Evolutionary conservation across 768 basidiomycete species (phyloP).

Genomic region (Trametes cingulata): DNA sequence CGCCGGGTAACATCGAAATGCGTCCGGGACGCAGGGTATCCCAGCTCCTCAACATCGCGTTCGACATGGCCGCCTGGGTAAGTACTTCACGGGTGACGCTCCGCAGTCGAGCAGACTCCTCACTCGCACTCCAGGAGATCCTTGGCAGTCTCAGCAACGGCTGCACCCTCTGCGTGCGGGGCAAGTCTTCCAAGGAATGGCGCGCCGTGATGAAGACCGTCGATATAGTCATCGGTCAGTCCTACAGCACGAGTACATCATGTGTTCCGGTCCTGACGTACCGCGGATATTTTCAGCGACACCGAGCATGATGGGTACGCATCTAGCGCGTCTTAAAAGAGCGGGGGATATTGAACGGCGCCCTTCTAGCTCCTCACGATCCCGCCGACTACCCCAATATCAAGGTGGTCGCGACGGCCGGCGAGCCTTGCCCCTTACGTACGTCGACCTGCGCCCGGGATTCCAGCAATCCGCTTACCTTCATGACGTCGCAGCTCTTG

Average conservation of each 20-base stretch:
- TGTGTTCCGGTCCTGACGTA: constrained; percentile 2
- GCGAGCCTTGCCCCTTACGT: constrained; percentile 59
- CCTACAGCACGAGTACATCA: not conserved
- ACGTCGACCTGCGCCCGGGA: constrained; percentile 12
- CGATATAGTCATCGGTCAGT: constrained; percentile 45
- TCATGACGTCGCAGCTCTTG: constrained; percentile 31
- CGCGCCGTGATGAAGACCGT: constrained; percentile 48
- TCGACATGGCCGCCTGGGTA: constrained; percentile 69
- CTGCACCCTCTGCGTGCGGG: constrained; percentile 52
- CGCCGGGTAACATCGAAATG: constrained; percentile 62
- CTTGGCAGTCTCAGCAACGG: constrained; percentile 54
- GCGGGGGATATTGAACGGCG: not conserved
- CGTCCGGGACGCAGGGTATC: constrained; percentile 55
- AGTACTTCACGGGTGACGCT: not conserved
- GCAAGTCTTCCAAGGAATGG: constrained; percentile 53
- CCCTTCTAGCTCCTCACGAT: constrained; percentile 39
- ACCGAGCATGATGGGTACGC: constrained; percentile 47
- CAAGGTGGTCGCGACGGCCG: constrained; percentile 53
- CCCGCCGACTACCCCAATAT: constrained; percentile 56
- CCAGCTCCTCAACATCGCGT: constrained; percentile 63
- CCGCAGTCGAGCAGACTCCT: not conserved
- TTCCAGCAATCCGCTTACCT: not conserved
- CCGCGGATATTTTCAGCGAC: constrained; percentile 36
- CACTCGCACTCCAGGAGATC: constrained; percentile 39
- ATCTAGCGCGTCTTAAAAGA: not conserved